Conservation (phyloP, 2,329 filamentous ascomycete genomes). For the Penicillium sp. region DNA sequence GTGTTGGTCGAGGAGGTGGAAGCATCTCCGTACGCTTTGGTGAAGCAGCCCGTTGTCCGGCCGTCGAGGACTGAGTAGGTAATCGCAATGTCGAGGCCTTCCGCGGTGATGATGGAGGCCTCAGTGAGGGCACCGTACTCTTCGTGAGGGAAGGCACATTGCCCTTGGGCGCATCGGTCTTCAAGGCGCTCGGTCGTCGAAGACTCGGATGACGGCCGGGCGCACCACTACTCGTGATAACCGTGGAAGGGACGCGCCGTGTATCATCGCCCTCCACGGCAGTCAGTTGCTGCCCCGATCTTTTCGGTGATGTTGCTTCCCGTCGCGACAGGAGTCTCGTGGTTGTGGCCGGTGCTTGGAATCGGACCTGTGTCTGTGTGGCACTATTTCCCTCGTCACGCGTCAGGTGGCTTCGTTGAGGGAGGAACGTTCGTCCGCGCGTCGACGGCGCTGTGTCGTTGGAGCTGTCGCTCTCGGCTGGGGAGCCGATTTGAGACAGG, state of each 20-base stretch:
- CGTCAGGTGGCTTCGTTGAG: constrained; percentile 22
- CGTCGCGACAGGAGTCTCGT: constrained; percentile 9
- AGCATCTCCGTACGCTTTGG: constrained; percentile 30
- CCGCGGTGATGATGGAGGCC: constrained; percentile 19
- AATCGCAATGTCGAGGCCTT: constrained; percentile 13
- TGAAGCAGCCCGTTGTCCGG: constrained; percentile 13
- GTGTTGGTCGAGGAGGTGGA: constrained; percentile 28
- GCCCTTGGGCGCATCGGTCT: constrained; percentile 13
- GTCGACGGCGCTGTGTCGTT: constrained; percentile 16
- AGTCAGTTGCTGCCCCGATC: neutral
- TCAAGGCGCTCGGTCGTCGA: constrained; percentile 23
- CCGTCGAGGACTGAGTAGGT: constrained; percentile 7
- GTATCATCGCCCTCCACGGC: constrained; percentile 5
- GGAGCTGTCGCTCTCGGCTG: constrained; percentile 7
- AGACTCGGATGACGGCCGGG: constrained; percentile 27
- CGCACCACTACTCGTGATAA: neutral
- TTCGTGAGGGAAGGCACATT: constrained; percentile 16
- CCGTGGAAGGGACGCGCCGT: constrained; percentile 3
- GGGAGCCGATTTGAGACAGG: constrained; percentile 9
- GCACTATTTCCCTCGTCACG: constrained; percentile 16
- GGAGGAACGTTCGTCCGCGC: constrained; percentile 29
- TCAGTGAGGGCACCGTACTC: constrained; percentile 13
- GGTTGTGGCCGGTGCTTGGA: constrained; percentile 16
- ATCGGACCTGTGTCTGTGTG: constrained; percentile 12
- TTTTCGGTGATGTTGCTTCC: constrained; percentile 13